phyloP scores from a whole-genome alignment of 352 stramenopile genomes.

The Globisporangium canariense region DNA sequence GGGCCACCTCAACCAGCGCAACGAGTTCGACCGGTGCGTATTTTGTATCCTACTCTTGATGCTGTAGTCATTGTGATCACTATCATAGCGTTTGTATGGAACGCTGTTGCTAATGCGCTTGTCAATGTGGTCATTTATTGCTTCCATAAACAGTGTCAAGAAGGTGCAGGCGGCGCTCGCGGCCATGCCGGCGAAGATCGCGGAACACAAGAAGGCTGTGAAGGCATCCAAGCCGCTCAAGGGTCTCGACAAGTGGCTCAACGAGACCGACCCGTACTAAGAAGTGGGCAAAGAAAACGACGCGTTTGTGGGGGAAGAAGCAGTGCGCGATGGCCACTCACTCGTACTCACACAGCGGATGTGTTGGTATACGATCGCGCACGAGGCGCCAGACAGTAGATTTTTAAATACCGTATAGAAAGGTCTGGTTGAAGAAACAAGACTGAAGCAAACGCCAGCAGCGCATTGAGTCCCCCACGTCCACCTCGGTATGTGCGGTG shows the following conservation, averaged over 20 bases:
- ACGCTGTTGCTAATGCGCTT: background rate
- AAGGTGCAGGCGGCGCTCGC: slow-evolving; percentile 81
- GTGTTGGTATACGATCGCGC: background rate
- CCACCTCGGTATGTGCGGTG: no score
- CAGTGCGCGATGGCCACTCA: background rate
- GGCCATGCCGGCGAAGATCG: slow-evolving; percentile 84
- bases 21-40: slow-evolving; percentile 75
- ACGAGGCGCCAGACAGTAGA: slow-evolving; percentile 7
- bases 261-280: slow-evolving; percentile 80
- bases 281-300: background rate
- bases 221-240: slow-evolving; percentile 82
- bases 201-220: slow-evolving; percentile 82
- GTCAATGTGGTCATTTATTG: background rate
- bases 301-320: background rate
- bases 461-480: background rate
- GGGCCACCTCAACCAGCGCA: slow-evolving; percentile 76
- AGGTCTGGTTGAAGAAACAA: slow-evolving; percentile 6
- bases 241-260: slow-evolving; percentile 87
- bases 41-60: background rate
- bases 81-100: background rate
- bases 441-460: slow-evolving; percentile 1
- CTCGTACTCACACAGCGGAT: background rate
- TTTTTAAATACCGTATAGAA: slow-evolving; percentile 14
- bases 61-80: background rate
- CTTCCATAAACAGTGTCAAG: slow-evolving; percentile 47